Conservation (phyloP, 2,329 filamentous ascomycete species). For the Fusarium sp. region DNA sequence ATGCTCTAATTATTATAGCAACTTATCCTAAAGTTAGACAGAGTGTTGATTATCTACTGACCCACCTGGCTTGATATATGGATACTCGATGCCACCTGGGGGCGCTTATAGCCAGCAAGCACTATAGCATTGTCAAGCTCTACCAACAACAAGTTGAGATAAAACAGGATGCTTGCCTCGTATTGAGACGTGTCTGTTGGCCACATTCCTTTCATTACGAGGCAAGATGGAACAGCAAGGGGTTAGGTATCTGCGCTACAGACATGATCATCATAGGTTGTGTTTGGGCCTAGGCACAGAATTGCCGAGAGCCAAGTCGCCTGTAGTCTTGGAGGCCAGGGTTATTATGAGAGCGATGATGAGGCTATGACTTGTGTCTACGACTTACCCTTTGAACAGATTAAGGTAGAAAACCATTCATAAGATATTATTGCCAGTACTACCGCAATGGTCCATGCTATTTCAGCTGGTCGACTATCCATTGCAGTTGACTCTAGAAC, state of each 20-base stretch:
- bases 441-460: conserved; percentile 5
- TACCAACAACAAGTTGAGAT: no score
- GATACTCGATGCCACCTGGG: no score
- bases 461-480: background rate
- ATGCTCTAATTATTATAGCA: no score
- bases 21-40: no score
- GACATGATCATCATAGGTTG: background rate
- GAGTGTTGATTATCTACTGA: no score
- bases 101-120: no score
- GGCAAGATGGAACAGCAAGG: background rate
- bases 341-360: conserved; percentile 5
- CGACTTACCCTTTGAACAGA: background rate
- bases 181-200: background rate
- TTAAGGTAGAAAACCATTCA: background rate
- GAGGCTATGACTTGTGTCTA: background rate
- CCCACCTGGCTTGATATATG: no score
- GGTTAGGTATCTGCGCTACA: conserved; percentile 7
- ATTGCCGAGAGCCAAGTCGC: conserved; percentile 35
- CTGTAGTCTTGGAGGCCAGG: conserved; percentile 1
- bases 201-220: background rate
- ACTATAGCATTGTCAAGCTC: no score
- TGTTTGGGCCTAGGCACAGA: conserved; percentile 26
- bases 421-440: conserved; percentile 14
- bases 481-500: conserved; percentile 39
- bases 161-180: background rate